These are phyloP conservation scores for Ceratobasidium sp. DNA, from an alignment of 1,284 basidiomycete genomes.

Conservation along the genomic window DNA sequence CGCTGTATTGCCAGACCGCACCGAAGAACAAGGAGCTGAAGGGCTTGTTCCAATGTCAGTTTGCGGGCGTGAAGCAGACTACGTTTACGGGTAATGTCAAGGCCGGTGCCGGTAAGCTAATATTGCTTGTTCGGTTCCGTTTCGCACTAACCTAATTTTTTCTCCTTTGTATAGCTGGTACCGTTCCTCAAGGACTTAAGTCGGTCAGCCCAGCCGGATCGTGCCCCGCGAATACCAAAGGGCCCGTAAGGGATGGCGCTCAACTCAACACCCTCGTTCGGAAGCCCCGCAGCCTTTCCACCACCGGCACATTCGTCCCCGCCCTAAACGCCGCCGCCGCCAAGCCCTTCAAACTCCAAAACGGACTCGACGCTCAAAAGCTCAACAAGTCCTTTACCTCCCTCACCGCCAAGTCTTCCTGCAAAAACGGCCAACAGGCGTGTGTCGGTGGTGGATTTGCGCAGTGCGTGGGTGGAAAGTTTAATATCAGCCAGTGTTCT, in stretches of 20 bases:
- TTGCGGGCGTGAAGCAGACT: slow-evolving; percentile 63
- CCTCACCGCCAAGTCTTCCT: slow-evolving; percentile 46
- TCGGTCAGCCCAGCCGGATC: slow-evolving; percentile 65
- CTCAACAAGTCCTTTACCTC: slow-evolving; percentile 47
- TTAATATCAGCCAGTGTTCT: slow-evolving; percentile 61
- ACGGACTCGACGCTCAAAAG: slow-evolving; percentile 47
- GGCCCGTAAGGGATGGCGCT: slow-evolving; percentile 64
- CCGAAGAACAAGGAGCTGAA: slow-evolving; percentile 66
- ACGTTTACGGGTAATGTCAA: slow-evolving; percentile 70
- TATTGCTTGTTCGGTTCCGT: neutral
- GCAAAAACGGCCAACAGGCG: slow-evolving; percentile 60
- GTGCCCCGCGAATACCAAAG: slow-evolving; percentile 64
- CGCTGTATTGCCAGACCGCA: slow-evolving; percentile 66
- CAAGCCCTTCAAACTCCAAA: slow-evolving; percentile 39
- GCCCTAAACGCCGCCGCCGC: slow-evolving; percentile 1
- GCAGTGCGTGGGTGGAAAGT: slow-evolving; percentile 61
- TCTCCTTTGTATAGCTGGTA: slow-evolving; percentile 50
- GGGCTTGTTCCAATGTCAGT: slow-evolving; percentile 71
- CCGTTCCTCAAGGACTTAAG: slow-evolving; percentile 63
- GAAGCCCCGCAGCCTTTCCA: slow-evolving; percentile 58
- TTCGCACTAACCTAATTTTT: slow-evolving; percentile 53
- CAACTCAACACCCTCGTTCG: slow-evolving; percentile 65
- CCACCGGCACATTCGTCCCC: neutral
- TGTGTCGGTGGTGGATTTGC: slow-evolving; percentile 62
- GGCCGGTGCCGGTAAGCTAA: slow-evolving; percentile 58